Conservation (phyloP, 805 yeast species). For the Tetrapisispora iriomotensis region DNA sequence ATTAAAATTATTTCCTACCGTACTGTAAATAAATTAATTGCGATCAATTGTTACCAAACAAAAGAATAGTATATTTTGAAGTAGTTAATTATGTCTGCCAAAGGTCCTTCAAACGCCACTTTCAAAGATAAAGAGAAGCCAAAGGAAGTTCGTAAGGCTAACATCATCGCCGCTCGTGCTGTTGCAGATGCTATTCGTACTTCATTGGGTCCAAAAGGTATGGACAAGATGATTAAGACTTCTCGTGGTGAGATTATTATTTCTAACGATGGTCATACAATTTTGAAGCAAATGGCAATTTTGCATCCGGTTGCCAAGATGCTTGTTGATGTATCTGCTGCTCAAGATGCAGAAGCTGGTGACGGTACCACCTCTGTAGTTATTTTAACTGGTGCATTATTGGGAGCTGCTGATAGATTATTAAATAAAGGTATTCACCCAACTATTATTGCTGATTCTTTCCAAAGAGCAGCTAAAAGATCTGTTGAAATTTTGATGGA, state of each 20-base stretch:
- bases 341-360: constrained; percentile 99
- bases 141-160: constrained; percentile 81
- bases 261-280: constrained; percentile 97
- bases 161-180: constrained; percentile 86
- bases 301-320: constrained; percentile 97
- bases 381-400: constrained; percentile 83
- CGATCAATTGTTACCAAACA: too few relatives aligned
- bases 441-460: constrained; percentile 84
- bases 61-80: too few relatives aligned
- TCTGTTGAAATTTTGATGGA: constrained; percentile 73
- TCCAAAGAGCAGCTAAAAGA: constrained; percentile 78
- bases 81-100: constrained; percentile 5
- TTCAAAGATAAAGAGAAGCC: constrained; percentile 93
- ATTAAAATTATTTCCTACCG: too few relatives aligned
- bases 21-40: too few relatives aligned
- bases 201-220: constrained; percentile 95
- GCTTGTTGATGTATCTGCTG: constrained; percentile 95
- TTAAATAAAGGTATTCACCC: constrained; percentile 92
- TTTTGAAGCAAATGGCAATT: constrained; percentile 93
- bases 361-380: constrained; percentile 99
- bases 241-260: constrained; percentile 86
- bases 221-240: constrained; percentile 98
- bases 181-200: constrained; percentile 94
- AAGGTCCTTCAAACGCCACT: constrained; percentile 63
- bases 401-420: constrained; percentile 90